phyloP scores from a whole-genome alignment of 2,329 filamentous ascomycete genomes.

The Aspergillus sp. region DNA sequence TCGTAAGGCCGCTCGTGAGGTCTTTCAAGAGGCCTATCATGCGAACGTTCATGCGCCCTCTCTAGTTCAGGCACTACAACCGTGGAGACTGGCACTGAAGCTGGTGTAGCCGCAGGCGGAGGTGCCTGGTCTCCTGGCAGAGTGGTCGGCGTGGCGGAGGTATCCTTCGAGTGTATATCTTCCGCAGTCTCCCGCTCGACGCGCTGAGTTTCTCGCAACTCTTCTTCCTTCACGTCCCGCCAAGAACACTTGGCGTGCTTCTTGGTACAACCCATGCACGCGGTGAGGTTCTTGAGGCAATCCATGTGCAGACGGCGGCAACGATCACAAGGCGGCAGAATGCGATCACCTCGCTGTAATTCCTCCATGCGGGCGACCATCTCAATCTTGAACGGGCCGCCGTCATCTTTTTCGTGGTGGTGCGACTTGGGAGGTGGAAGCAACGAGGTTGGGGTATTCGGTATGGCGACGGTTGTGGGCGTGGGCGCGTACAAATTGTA shows the following conservation, averaged over 20 bases:
- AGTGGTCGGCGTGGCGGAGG: slow-evolving; percentile 13
- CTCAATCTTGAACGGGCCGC: slow-evolving; percentile 63
- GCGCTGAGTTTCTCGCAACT: slow-evolving; percentile 50
- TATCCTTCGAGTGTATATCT: slow-evolving; percentile 22
- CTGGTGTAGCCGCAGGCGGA: slow-evolving; percentile 12
- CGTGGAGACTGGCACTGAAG: slow-evolving; percentile 16
- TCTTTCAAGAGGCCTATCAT: not conserved
- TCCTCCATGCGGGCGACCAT: slow-evolving; percentile 78
- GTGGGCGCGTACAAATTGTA: slow-evolving; percentile 46
- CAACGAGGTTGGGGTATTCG: slow-evolving; percentile 58
- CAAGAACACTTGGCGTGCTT: slow-evolving; percentile 89
- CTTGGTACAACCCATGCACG: slow-evolving; percentile 84
- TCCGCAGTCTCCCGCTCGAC: slow-evolving; percentile 23
- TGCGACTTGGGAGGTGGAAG: slow-evolving; percentile 54
- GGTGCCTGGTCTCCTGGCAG: slow-evolving; percentile 14
- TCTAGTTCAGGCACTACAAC: slow-evolving; percentile 16
- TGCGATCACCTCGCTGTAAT: slow-evolving; percentile 71
- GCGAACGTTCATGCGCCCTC: slow-evolving; percentile 1
- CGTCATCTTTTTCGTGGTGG: slow-evolving; percentile 59
- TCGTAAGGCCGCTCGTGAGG: not conserved
- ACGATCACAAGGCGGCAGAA: slow-evolving; percentile 82
- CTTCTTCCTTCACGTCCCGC: slow-evolving; percentile 78
- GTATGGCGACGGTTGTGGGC: slow-evolving; percentile 57
- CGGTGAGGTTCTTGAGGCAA: slow-evolving; percentile 83
- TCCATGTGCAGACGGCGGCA: slow-evolving; percentile 79